Evolutionary conservation across 2,329 filamentous ascomycete species (phyloP).

Genomic region (Trichoderma polysporum): DNA sequence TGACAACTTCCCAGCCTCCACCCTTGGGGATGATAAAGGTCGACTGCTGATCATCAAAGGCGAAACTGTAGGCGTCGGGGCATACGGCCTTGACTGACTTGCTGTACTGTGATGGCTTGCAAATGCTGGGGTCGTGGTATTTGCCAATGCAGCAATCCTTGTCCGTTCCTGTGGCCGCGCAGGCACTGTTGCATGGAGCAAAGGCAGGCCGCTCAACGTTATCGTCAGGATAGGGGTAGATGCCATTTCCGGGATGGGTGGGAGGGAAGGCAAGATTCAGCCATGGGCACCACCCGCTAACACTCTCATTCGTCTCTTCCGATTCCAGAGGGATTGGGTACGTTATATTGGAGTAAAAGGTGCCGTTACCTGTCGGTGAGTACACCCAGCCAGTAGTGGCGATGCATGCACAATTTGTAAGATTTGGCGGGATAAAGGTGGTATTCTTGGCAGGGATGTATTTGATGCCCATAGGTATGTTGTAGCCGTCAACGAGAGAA

Average conservation of each 20-base stretch:
- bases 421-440: constrained; percentile 68
- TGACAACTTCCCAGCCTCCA: constrained; percentile 74
- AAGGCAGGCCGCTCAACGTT: constrained; percentile 68
- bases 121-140: constrained; percentile 62
- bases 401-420: constrained; percentile 75
- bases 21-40: constrained; percentile 65
- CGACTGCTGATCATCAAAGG: constrained; percentile 58
- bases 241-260: constrained; percentile 67
- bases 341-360: constrained; percentile 61
- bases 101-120: constrained; percentile 67
- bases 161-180: constrained; percentile 64
- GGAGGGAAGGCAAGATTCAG: constrained; percentile 69
- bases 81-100: constrained; percentile 71
- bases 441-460: constrained; percentile 62
- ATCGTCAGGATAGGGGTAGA: constrained; percentile 80
- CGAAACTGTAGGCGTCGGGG: constrained; percentile 81
- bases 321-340: constrained; percentile 68
- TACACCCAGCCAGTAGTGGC: constrained; percentile 65
- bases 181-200: constrained; percentile 76
- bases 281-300: constrained; percentile 77
- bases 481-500: constrained; percentile 82
- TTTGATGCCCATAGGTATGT: constrained; percentile 66
- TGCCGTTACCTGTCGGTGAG: constrained; percentile 52
- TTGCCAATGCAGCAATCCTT: constrained; percentile 74
- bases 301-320: constrained; percentile 53